Conservation (phyloP, 345 rosid species). For the Punica granatum region DNA sequence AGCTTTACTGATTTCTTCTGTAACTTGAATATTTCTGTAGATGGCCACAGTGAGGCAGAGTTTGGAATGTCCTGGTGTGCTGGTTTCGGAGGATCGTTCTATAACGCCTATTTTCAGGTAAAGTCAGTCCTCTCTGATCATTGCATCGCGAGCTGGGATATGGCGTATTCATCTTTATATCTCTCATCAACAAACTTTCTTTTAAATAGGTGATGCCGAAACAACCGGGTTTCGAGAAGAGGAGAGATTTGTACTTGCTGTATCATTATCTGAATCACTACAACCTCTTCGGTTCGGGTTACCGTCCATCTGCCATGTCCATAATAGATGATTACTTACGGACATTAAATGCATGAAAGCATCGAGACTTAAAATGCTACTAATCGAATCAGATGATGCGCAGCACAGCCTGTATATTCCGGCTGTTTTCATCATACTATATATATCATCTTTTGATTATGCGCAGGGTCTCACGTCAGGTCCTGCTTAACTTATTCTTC, state of each 20-base stretch:
- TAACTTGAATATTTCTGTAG: conserved; percentile 16
- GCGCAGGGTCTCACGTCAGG: background rate
- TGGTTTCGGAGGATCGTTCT: conserved; percentile 78
- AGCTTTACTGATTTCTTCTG: background rate
- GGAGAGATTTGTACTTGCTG: conserved; percentile 64
- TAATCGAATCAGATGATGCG: background rate
- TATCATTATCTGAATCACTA: conserved; percentile 95
- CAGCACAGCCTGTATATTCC: background rate
- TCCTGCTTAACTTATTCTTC: too few species aligned
- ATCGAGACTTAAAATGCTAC: background rate
- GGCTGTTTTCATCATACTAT: too few species aligned
- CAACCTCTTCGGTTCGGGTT: conserved; percentile 85
- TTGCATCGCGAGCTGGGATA: background rate
- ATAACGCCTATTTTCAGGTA: conserved; percentile 77
- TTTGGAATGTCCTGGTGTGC: conserved; percentile 99
- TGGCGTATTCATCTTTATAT: background rate
- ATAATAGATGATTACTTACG: conserved; percentile 64
- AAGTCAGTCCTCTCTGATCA: background rate
- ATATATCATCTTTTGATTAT: background rate
- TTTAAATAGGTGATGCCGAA: conserved; percentile 68
- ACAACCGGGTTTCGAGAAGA: conserved; percentile 74
- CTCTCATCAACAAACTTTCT: background rate
- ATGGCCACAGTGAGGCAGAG: conserved; percentile 93
- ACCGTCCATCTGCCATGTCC: conserved; percentile 71
- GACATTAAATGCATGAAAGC: conserved; percentile 34